These are phyloP conservation scores for Phytophthora ramorum DNA, from an alignment of 352 stramenopile genomes.

Conservation along the genomic window DNA sequence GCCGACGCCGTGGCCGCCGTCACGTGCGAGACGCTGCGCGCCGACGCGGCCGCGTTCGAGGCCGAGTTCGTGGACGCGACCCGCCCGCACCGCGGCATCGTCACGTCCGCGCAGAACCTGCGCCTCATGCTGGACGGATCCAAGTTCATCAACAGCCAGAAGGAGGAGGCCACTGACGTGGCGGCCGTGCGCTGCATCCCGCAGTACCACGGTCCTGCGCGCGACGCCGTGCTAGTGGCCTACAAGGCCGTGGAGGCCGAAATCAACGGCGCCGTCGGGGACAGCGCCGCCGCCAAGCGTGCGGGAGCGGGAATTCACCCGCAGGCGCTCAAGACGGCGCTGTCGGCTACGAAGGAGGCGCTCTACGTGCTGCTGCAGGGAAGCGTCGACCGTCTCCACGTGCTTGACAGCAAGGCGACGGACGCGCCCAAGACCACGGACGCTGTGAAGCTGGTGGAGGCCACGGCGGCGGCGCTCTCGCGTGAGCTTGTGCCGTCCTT, in stretches of 20 bases:
- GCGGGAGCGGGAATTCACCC: conserved; percentile 57
- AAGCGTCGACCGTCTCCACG: conserved; percentile 58
- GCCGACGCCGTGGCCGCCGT: conserved; percentile 82
- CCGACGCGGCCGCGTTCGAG: conserved; percentile 79
- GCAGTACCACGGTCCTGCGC: conserved; percentile 84
- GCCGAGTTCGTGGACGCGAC: conserved; percentile 82
- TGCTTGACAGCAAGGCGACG: conserved; percentile 22
- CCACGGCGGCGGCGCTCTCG: conserved; percentile 42
- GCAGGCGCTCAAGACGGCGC: conserved; percentile 66
- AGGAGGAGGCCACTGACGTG: conserved; percentile 42
- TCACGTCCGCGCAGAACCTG: conserved; percentile 84
- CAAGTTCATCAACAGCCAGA: conserved; percentile 75
- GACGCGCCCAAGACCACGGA: conserved; percentile 30
- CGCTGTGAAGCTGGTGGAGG: conserved; percentile 63
- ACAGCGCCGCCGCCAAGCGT: conserved; percentile 37
- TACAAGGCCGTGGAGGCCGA: conserved; percentile 82
- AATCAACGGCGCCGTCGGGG: conserved; percentile 56
- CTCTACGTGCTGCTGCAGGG: conserved; percentile 66
- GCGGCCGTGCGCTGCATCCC: conserved; percentile 71
- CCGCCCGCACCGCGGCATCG: conserved; percentile 88
- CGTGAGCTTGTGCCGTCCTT: conserved; percentile 61
- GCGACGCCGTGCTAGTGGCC: conserved; percentile 66
- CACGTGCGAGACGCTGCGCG: conserved; percentile 80
- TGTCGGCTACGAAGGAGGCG: conserved; percentile 61
- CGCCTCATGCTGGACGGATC: conserved; percentile 91